Percentiles rank a stretch among this genome's conserved stretches.
Conservation (phyloP, 352 stramenopile genomes). For the Phytopythium boreale region DNA sequence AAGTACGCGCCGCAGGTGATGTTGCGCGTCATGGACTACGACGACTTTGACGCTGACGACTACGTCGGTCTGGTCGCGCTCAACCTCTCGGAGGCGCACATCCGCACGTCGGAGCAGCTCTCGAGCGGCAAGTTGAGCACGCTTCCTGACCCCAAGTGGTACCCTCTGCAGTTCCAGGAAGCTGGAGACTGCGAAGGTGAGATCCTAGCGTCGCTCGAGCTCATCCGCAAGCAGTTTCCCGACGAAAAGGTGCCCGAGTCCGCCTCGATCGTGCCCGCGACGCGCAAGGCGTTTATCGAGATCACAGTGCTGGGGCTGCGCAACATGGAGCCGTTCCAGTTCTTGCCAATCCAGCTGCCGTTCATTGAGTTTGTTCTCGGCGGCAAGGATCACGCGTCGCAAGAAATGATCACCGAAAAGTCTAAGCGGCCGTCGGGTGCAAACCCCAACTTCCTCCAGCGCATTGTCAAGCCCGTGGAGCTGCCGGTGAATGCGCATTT, state of each 20-base stretch:
- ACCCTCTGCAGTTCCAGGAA: slow-evolving; percentile 74
- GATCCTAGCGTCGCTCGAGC: slow-evolving; percentile 70
- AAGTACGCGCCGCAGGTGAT: slow-evolving; percentile 79
- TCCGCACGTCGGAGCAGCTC: slow-evolving; percentile 61
- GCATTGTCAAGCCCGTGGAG: slow-evolving; percentile 85
- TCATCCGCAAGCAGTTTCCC: slow-evolving; percentile 70
- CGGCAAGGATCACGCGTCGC: slow-evolving; percentile 67
- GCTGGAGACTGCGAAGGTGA: slow-evolving; percentile 78
- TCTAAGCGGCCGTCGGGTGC: slow-evolving; percentile 75
- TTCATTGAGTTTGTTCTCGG: slow-evolving; percentile 88
- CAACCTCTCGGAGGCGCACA: slow-evolving; percentile 68
- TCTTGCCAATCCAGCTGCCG: slow-evolving; percentile 85
- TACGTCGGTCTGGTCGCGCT: slow-evolving; percentile 60
- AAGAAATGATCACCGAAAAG: slow-evolving; percentile 87
- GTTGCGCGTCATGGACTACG: slow-evolving; percentile 77
- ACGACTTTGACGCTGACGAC: slow-evolving; percentile 74
- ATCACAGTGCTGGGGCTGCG: slow-evolving; percentile 84
- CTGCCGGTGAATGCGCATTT: slow-evolving; percentile 89
- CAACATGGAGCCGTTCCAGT: slow-evolving; percentile 88
- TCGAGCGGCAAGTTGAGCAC: slow-evolving; percentile 32
- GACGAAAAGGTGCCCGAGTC: slow-evolving; percentile 56
- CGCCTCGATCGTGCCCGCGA: slow-evolving; percentile 54
- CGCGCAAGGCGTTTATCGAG: slow-evolving; percentile 75
- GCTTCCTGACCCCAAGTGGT: slow-evolving; percentile 73
- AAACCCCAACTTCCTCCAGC: slow-evolving; percentile 90